Evolutionary conservation across 768 basidiomycete species (phyloP).

Genomic region (Panaeolus papilionaceus): DNA sequence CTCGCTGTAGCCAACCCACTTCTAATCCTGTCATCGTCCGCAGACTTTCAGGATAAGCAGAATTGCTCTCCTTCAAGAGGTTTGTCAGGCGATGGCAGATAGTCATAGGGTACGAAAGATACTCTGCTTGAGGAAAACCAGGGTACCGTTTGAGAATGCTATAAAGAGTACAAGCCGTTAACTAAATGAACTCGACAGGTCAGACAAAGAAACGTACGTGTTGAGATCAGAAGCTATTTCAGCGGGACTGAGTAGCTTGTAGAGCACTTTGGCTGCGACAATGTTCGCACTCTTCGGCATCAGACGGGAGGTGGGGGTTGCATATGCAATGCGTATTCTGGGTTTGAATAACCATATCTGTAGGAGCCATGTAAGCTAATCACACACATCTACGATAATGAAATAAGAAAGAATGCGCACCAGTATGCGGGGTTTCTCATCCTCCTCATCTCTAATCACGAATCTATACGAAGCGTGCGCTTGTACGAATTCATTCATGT

Average conservation of each 20-base stretch:
- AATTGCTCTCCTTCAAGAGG: constrained; percentile 78
- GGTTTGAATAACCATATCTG: constrained; percentile 98
- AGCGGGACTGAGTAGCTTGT: constrained; percentile 73
- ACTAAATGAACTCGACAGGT: background rate
- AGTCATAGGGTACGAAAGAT: constrained; percentile 80
- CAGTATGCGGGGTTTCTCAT: constrained; percentile 77
- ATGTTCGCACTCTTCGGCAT: constrained; percentile 69
- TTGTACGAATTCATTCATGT: constrained; percentile 90
- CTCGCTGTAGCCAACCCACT: constrained; percentile 76
- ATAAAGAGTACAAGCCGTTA: constrained; percentile 20
- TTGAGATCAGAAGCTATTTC: constrained; percentile 58
- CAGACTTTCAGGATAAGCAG: constrained; percentile 75
- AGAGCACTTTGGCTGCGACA: constrained; percentile 84
- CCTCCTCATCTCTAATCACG: constrained; percentile 86
- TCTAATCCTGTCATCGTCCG: constrained; percentile 82
- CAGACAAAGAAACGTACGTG: constrained; percentile 44
- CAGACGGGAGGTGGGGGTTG: constrained; percentile 55
- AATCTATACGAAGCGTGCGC: constrained; percentile 96
- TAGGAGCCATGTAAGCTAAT: constrained; percentile 5
- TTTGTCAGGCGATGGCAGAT: constrained; percentile 75
- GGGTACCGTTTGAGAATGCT: constrained; percentile 75
- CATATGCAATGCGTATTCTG: constrained; percentile 79
- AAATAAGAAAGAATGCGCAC: constrained; percentile 49
- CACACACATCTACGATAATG: background rate
- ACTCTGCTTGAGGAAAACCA: constrained; percentile 88